phyloP scores from a whole-genome alignment of 2,329 filamentous ascomycete genomes.

The Alternaria solani region DNA sequence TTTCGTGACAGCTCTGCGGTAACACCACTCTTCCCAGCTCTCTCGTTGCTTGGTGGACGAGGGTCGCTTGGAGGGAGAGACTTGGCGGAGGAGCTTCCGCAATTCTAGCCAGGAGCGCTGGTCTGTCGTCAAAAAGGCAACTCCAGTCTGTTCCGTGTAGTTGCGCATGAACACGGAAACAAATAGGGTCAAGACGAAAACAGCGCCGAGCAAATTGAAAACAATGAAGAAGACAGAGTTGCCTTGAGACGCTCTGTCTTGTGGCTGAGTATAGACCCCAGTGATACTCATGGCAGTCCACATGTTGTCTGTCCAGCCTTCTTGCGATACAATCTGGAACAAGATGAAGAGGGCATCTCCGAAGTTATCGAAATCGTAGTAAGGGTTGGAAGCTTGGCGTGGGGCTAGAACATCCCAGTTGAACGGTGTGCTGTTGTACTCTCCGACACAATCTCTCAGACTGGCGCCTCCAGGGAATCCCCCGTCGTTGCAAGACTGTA shows the following conservation, averaged over 20 bases:
- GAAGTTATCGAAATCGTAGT: slow-evolving; percentile 94
- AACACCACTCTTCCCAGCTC: slow-evolving; percentile 91
- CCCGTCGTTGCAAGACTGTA: slow-evolving; percentile 81
- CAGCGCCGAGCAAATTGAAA: slow-evolving; percentile 94
- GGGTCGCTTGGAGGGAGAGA: slow-evolving; percentile 92
- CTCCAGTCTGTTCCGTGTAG: slow-evolving; percentile 97
- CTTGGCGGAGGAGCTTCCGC: slow-evolving; percentile 87
- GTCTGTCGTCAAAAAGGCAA: slow-evolving; percentile 93
- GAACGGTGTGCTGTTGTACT: slow-evolving; percentile 79
- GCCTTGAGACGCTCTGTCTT: slow-evolving; percentile 72
- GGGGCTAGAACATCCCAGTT: slow-evolving; percentile 87
- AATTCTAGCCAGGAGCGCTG: slow-evolving; percentile 97
- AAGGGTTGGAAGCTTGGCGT: slow-evolving; percentile 80
- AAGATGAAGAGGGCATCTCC: slow-evolving; percentile 93
- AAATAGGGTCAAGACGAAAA: slow-evolving; percentile 96
- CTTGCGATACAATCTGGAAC: slow-evolving; percentile 98
- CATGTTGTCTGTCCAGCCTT: slow-evolving; percentile 96
- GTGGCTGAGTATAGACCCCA: slow-evolving; percentile 76
- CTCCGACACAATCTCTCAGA: slow-evolving; percentile 80
- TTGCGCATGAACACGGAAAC: slow-evolving; percentile 99
- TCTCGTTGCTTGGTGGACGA: slow-evolving; percentile 75
- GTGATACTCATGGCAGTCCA: slow-evolving; percentile 84
- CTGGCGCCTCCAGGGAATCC: slow-evolving; percentile 61
- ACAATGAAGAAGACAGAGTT: slow-evolving; percentile 95
- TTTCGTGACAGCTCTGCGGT: slow-evolving; percentile 92